A percentile compares a stretch with the other conserved stretches of the same genome.
Conservation (phyloP, 1,284 basidiomycete genomes). For the Ceratorhiza oryzae-sativae region DNA sequence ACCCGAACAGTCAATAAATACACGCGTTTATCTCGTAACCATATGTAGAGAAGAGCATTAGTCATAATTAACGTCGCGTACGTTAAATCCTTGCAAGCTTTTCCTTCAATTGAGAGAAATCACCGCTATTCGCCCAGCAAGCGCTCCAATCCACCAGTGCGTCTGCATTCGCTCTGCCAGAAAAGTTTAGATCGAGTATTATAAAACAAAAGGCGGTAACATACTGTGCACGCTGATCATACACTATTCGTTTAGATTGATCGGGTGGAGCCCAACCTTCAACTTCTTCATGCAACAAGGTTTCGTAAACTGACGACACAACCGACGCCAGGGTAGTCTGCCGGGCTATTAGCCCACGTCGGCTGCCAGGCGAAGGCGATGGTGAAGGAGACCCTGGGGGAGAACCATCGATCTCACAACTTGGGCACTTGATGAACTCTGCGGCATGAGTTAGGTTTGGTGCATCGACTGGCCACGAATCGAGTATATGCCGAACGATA, state of each 20-base stretch:
- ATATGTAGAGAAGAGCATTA: constrained; percentile 6
- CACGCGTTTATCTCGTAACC: not conserved
- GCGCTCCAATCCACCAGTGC: constrained; percentile 31
- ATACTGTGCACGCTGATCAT: constrained; percentile 19
- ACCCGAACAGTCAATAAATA: not conserved
- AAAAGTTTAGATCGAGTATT: not conserved
- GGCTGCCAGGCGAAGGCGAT: constrained; percentile 30
- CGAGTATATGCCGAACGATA: constrained; percentile 32
- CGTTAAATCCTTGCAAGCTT: constrained; percentile 25
- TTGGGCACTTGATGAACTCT: constrained; percentile 30
- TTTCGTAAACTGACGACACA: constrained; percentile 36
- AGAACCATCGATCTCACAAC: constrained; percentile 36
- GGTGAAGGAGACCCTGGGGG: constrained; percentile 34
- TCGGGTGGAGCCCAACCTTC: constrained; percentile 25
- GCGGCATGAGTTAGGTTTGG: constrained; percentile 20
- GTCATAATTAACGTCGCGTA: not conserved
- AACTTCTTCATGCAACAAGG: constrained; percentile 30
- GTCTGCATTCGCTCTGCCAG: constrained; percentile 22
- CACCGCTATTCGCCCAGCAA: constrained; percentile 31
- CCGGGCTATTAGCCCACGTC: constrained; percentile 26
- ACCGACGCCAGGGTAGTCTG: constrained; percentile 33
- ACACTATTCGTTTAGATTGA: constrained; percentile 19
- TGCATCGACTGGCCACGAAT: constrained; percentile 8
- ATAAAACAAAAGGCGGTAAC: not conserved
- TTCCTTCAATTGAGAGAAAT: constrained; percentile 32